These are phyloP conservation scores for Talaromyces sp. DNA, from an alignment of 2,329 filamentous ascomycete genomes.

Conservation along the genomic window DNA sequence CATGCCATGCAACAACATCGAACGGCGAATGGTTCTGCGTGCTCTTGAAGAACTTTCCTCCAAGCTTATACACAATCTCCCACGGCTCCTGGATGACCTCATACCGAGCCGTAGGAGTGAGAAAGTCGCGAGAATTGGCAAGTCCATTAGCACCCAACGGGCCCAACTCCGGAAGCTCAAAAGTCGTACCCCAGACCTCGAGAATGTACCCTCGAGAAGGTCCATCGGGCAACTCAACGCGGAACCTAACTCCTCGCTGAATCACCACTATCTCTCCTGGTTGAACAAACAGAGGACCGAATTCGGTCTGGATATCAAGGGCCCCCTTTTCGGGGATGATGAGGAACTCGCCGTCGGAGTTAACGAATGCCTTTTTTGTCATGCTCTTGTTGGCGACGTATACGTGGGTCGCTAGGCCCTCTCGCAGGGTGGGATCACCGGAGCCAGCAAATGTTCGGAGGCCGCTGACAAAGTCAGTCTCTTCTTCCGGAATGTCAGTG, in stretches of 20 bases:
- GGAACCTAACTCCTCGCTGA: slow-evolving; percentile 60
- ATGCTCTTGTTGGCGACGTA: slow-evolving; percentile 54
- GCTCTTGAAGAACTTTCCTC: slow-evolving; percentile 56
- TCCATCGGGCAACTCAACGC: slow-evolving; percentile 55
- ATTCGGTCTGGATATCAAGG: slow-evolving; percentile 63
- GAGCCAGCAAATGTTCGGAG: slow-evolving; percentile 52
- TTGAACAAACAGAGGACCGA: slow-evolving; percentile 59
- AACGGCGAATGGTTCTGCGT: slow-evolving; percentile 63
- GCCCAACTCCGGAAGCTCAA: slow-evolving; percentile 61
- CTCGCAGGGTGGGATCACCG: slow-evolving; percentile 54
- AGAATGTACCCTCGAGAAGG: slow-evolving; percentile 61
- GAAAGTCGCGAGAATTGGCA: slow-evolving; percentile 62
- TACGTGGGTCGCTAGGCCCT: slow-evolving; percentile 53
- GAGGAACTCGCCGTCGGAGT: slow-evolving; percentile 61
- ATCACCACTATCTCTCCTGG: slow-evolving; percentile 65
- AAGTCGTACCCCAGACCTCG: slow-evolving; percentile 62
- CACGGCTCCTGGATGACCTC: slow-evolving; percentile 51
- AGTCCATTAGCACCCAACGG: slow-evolving; percentile 62
- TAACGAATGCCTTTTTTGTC: slow-evolving; percentile 54
- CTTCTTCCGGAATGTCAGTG: slow-evolving; percentile 49
- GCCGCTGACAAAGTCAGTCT: slow-evolving; percentile 53
- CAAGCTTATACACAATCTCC: slow-evolving; percentile 60
- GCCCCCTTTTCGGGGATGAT: slow-evolving; percentile 62
- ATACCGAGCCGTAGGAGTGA: slow-evolving; percentile 55
- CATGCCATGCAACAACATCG: slow-evolving; percentile 68